Percentiles rank a stretch among this genome's conserved stretches.
These are phyloP conservation scores for Ormosia emarginata DNA, from an alignment of 306 rosid genomes.

Conservation along the genomic window DNA sequence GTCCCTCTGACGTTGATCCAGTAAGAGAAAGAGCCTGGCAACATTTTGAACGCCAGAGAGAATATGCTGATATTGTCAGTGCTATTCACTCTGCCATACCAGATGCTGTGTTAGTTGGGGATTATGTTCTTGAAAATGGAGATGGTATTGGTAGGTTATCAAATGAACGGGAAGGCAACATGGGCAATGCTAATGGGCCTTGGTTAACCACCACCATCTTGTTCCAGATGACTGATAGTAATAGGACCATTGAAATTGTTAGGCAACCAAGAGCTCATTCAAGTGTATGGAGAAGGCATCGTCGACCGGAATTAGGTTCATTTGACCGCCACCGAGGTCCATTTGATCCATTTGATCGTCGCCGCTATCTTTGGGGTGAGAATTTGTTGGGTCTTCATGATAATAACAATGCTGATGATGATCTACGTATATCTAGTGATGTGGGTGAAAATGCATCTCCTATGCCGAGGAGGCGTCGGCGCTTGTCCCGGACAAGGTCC, in stretches of 20 bases:
- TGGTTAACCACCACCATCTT: conserved; percentile 69
- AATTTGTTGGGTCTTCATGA: conserved; percentile 71
- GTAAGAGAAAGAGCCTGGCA: conserved; percentile 80
- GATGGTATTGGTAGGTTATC: conserved; percentile 55
- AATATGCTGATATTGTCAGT: conserved; percentile 85
- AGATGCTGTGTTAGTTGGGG: conserved; percentile 84
- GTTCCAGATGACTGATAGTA: conserved; percentile 73
- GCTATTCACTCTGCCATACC: conserved; percentile 88
- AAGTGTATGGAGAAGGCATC: conserved; percentile 72
- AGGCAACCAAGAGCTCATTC: conserved; percentile 68
- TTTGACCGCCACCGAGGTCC: too few relatives aligned
- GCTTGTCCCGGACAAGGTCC: conserved; percentile 65
- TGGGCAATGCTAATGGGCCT: conserved; percentile 47
- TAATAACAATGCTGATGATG: conserved; percentile 29
- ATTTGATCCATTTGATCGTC: conserved; percentile 40
- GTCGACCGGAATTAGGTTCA: conserved; percentile 20
- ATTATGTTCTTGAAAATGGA: conserved; percentile 83
- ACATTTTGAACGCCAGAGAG: conserved; percentile 82
- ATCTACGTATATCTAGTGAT: conserved; percentile 38
- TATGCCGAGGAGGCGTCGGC: conserved; percentile 73
- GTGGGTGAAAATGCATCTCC: conserved; percentile 52
- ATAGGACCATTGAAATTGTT: conserved; percentile 44
- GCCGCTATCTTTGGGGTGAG: conserved; percentile 82
- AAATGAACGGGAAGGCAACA: conserved; percentile 48
- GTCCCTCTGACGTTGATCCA: conserved; percentile 78